Evolutionary conservation across 371 early-diverging fungal genomes (phyloP).

Genomic region (Chytridium lagenaria): DNA sequence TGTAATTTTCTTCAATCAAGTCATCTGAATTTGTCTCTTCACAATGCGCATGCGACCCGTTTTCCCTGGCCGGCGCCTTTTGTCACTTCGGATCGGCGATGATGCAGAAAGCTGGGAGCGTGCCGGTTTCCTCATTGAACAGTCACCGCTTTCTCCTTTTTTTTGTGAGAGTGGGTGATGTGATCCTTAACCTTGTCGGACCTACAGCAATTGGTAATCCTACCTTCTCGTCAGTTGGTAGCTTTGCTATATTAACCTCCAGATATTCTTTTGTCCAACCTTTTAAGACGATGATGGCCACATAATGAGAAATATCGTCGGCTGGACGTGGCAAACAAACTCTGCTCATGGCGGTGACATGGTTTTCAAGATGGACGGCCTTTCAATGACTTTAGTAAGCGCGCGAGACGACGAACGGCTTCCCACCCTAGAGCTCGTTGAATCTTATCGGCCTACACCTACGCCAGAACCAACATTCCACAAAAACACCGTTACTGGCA

Average conservation of each 20-base stretch:
- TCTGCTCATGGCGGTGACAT: conserved; percentile 6
- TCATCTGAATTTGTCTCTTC: too few relatives aligned
- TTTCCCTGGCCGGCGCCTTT: neutral
- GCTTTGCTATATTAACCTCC: too few relatives aligned
- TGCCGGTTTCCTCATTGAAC: neutral
- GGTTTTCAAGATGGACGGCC: conserved; percentile 2
- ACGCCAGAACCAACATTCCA: neutral
- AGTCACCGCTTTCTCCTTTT: neutral
- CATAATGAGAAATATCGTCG: neutral
- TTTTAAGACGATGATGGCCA: conserved; percentile 12
- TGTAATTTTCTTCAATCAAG: too few relatives aligned
- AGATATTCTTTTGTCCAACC: too few relatives aligned
- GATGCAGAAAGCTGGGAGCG: neutral
- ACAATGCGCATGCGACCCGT: neutral
- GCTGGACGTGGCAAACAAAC: conserved; percentile 4
- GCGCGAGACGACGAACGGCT: conserved; percentile 5
- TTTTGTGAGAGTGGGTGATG: neutral
- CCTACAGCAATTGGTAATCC: neutral
- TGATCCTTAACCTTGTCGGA: conserved; percentile 2
- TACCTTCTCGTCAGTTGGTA: too few relatives aligned
- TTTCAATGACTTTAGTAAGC: neutral
- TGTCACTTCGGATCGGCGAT: neutral
- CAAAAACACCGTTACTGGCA: neutral
- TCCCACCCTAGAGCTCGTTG: neutral
- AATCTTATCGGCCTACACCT: neutral